Conservation (phyloP, 768 basidiomycete species). For the Collybia sp. region DNA sequence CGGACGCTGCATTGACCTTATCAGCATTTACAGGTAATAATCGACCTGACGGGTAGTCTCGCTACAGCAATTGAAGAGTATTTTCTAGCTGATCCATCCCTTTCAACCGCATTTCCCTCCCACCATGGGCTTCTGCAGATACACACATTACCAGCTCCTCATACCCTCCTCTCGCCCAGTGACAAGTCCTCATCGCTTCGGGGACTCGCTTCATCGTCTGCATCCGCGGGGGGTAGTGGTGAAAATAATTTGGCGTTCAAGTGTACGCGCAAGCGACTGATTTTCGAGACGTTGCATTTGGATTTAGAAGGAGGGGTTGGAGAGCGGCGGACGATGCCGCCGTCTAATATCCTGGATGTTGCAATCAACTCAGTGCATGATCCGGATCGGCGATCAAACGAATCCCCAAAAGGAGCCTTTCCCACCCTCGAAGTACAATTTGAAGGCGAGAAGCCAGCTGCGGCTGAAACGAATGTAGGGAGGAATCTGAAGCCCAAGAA, state of each 20-base stretch:
- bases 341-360: conserved; percentile 14
- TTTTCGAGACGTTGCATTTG: conserved; percentile 90
- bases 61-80: background rate
- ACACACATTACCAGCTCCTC: conserved; percentile 69
- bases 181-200: conserved; percentile 82
- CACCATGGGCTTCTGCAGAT: conserved; percentile 85
- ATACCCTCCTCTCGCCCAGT: conserved; percentile 72
- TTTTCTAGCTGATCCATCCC: conserved; percentile 68
- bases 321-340: conserved; percentile 63
- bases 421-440: conserved; percentile 41
- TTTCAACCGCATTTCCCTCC: conserved; percentile 69
- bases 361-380: background rate
- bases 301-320: conserved; percentile 82
- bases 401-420: conserved; percentile 13
- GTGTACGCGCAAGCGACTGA: conserved; percentile 79
- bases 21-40: conserved; percentile 70
- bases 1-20: conserved; percentile 72
- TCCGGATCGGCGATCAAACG: background rate
- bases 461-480: conserved; percentile 9
- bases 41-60: background rate
- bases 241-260: conserved; percentile 97
- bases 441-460: conserved; percentile 15
- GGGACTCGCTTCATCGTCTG: conserved; percentile 59
- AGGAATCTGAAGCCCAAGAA: conserved; percentile 33
- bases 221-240: conserved; percentile 57